Base-by-base conservation (phyloP, 805 yeast species). In the Metschnikowia matae region DNA sequence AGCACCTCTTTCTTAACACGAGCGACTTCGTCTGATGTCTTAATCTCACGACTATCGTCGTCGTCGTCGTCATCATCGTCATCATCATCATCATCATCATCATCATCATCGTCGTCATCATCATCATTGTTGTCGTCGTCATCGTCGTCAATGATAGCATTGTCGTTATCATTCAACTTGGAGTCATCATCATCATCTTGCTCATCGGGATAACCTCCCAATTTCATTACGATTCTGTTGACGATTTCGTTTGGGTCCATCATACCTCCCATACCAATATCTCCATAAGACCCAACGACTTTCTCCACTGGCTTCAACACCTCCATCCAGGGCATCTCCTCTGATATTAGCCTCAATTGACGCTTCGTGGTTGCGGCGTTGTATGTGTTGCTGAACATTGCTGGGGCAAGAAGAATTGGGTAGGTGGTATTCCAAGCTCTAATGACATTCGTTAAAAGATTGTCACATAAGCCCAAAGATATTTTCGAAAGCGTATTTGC, bases 181-280 rank as follows among this genome's bases (percentile, higher is more conserved):
- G 68, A 73, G 6, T 78, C 80, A 3, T 77, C 81, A 6, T 75
- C 80, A 4, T 75, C 79, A 29, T 74, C 80, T 1, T 72, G 80
- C 14, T 70, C 81, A 23, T 76, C 80, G 1, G 78, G 78, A 54
- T 72, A 74, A 44, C 82, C 69, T 48, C 77, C 82, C 52, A 90
- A 71, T 63, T 84, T 85, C 68, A 83, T 75, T 18, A 87, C 95
- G 44, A 89, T 77, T 59, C 83, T 82, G 63, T 90, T 95, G 17
- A 90, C 96, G 59, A 94, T 85, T 65, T 91, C 97, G 65, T 89
- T 87, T 82, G 95, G 89, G 60, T 94, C 98, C 85, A 91, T 86
- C 98, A 94, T 94, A 48, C 99, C 98, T 44, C 99, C 98, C 89
- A 94, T 87, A n/a, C 98, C 98, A 50, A 94, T 90, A 60, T 92